phyloP scores from a whole-genome alignment of 768 basidiomycete genomes.

The Coprinopsis sp. region DNA sequence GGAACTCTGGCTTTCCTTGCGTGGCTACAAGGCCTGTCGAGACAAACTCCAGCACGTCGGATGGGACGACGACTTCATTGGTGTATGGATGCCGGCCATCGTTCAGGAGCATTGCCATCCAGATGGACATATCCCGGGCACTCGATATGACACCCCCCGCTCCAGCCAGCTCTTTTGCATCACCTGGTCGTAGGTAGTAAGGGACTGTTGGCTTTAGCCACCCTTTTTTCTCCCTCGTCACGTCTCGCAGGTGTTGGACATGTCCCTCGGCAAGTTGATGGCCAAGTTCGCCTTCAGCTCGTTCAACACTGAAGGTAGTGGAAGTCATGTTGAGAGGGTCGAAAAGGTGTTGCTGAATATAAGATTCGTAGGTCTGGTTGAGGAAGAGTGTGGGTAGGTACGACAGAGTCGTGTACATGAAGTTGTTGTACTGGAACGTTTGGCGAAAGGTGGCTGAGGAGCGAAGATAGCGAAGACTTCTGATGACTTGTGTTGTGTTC shows the following conservation, averaged over 20 bases:
- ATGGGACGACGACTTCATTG: constrained; percentile 33
- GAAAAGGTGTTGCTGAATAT: constrained; percentile 35
- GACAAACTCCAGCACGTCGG: constrained; percentile 30
- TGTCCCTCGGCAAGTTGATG: constrained; percentile 29
- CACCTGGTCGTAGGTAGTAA: constrained; percentile 35
- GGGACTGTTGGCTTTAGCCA: constrained; percentile 31
- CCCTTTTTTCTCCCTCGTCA: constrained; percentile 26
- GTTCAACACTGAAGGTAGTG: constrained; percentile 35
- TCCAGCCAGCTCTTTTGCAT: constrained; percentile 37
- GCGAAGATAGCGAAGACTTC: constrained; percentile 31
- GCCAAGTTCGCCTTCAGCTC: constrained; percentile 26
- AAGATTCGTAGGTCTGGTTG: constrained; percentile 37
- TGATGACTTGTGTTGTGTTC: constrained; percentile 29
- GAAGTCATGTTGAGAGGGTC: constrained; percentile 34
- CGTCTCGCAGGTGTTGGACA: constrained; percentile 30
- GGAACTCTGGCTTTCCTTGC: constrained; percentile 29
- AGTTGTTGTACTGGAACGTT: constrained; percentile 43
- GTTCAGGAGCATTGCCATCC: constrained; percentile 39
- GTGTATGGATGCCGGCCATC: constrained; percentile 35
- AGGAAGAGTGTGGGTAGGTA: constrained; percentile 34
- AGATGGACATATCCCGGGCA: constrained; percentile 34
- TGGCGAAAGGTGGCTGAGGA: constrained; percentile 37
- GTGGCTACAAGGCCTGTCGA: constrained; percentile 31
- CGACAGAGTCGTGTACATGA: constrained; percentile 40
- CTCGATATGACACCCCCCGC: constrained; percentile 38